Conservation (phyloP, 2,329 filamentous ascomycete genomes). For the Truncatella angustata region DNA sequence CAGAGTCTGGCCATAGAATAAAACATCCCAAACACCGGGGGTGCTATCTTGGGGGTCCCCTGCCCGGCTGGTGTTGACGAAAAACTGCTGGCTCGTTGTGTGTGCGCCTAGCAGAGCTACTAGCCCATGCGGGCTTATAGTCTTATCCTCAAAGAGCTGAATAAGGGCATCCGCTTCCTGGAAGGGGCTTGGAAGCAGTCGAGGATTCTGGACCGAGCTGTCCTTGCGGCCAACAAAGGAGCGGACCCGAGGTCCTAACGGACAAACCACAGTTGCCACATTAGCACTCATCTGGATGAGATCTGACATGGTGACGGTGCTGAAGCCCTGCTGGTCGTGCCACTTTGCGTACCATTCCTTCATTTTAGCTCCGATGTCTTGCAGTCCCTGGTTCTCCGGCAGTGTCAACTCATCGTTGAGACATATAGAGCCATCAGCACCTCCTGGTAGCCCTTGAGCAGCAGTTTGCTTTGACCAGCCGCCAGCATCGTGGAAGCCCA, state of each 20-base stretch:
- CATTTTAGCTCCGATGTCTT: constrained; percentile 39
- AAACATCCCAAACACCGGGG: constrained; percentile 51
- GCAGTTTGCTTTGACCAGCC: constrained; percentile 37
- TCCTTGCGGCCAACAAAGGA: constrained; percentile 53
- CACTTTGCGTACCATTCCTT: constrained; percentile 38
- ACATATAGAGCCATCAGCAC: constrained; percentile 46
- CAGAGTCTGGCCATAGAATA: constrained; percentile 45
- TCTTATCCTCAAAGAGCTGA: constrained; percentile 50
- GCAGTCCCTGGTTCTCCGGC: constrained; percentile 46
- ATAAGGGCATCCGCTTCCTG: constrained; percentile 48
- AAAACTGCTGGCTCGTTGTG: constrained; percentile 47
- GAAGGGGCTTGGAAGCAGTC: constrained; percentile 40
- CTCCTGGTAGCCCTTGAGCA: constrained; percentile 30
- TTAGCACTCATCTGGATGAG: constrained; percentile 52
- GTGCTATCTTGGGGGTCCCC: constrained; percentile 50
- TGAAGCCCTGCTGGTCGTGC: constrained; percentile 13
- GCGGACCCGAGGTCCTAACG: constrained; percentile 44
- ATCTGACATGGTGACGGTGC: constrained; percentile 49
- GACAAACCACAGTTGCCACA: constrained; percentile 47
- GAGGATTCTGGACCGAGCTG: constrained; percentile 34
- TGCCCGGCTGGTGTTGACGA: constrained; percentile 36
- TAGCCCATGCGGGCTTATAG: constrained; percentile 47
- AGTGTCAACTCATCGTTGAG: constrained; percentile 37
- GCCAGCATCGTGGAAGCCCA: constrained; percentile 48
- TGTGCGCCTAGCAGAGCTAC: constrained; percentile 56